Percentiles rank a stretch among this genome's conserved stretches.
Evolutionary conservation across 23 red algal species (phyloP).

Genomic region (Gracilariopsis chorda): DNA sequence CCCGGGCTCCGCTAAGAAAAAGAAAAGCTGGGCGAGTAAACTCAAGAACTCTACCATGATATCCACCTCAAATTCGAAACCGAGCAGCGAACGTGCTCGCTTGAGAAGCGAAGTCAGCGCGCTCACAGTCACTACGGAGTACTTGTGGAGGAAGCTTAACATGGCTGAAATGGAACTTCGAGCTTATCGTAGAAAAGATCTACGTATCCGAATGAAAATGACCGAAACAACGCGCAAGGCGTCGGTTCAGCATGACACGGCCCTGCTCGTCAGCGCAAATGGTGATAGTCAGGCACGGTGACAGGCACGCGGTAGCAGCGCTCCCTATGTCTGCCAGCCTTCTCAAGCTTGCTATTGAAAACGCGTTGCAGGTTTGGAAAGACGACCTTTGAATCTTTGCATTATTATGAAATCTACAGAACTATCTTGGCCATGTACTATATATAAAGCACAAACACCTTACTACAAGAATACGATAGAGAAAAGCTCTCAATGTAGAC

Average conservation of each 20-base stretch:
- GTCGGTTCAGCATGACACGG: not conserved
- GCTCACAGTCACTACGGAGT: slow-evolving; percentile 50
- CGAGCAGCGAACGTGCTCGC: slow-evolving; percentile 23
- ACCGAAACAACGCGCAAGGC: not conserved
- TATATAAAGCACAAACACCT: too few relatives aligned
- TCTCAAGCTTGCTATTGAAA: too few relatives aligned
- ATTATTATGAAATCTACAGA: too few relatives aligned
- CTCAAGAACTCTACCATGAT: slow-evolving; percentile 12
- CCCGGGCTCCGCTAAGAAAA: not conserved
- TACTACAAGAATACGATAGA: too few relatives aligned
- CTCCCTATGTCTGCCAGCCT: too few relatives aligned
- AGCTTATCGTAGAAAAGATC: slow-evolving; percentile 42
- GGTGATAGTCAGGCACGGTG: slow-evolving; percentile 17
- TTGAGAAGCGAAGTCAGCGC: slow-evolving; percentile 50
- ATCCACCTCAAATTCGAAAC: not conserved
- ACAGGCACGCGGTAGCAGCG: too few relatives aligned
- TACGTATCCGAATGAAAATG: slow-evolving; percentile 58
- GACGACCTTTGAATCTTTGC: too few relatives aligned
- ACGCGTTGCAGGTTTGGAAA: too few relatives aligned
- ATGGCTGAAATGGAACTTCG: slow-evolving; percentile 62
- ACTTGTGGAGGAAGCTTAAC: slow-evolving; percentile 64
- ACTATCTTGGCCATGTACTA: too few relatives aligned
- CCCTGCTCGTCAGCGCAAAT: slow-evolving; percentile 5
- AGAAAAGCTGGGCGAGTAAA: slow-evolving; percentile 29
- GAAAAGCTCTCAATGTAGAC: too few relatives aligned